phyloP scores from a whole-genome alignment of 805 yeast species.

The Cyberlindnera suaveolens region DNA sequence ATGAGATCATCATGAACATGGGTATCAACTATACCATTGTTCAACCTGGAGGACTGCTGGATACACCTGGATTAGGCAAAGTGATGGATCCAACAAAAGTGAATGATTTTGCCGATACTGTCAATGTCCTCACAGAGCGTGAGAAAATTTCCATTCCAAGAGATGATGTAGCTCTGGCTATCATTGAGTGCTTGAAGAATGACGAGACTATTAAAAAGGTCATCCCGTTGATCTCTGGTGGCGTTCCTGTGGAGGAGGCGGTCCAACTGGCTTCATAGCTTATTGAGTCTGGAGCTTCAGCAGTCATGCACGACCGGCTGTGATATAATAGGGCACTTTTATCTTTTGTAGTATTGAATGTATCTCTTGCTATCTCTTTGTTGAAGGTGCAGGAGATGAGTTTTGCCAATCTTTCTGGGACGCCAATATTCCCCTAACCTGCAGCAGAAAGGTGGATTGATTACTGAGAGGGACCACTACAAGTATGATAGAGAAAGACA shows the following conservation, averaged over 20 bases:
- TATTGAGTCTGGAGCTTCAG: no score
- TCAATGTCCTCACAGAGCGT: background rate
- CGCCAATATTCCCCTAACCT: no score
- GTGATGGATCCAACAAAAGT: conserved; percentile 29
- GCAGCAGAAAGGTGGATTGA: no score
- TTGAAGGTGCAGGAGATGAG: no score
- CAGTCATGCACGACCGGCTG: no score
- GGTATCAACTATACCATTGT: conserved; percentile 45
- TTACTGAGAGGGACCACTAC: no score
- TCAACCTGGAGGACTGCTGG: conserved; percentile 44
- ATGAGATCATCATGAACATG: conserved; percentile 34
- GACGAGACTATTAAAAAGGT: conserved; percentile 35
- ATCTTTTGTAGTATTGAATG: no score
- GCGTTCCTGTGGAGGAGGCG: conserved; percentile 7
- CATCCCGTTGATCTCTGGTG: conserved; percentile 40
- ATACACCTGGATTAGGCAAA: conserved; percentile 38
- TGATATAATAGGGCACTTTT: no score
- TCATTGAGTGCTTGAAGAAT: conserved; percentile 32
- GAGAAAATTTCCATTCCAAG: conserved; percentile 26
- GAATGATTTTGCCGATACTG: conserved; percentile 5
- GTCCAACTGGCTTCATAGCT: no score
- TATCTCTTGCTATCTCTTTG: no score
- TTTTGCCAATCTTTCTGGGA: no score
- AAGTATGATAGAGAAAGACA: no score
- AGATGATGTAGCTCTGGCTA: conserved; percentile 49